Conservation (phyloP, 768 basidiomycete genomes). For the Zangia roseola region DNA sequence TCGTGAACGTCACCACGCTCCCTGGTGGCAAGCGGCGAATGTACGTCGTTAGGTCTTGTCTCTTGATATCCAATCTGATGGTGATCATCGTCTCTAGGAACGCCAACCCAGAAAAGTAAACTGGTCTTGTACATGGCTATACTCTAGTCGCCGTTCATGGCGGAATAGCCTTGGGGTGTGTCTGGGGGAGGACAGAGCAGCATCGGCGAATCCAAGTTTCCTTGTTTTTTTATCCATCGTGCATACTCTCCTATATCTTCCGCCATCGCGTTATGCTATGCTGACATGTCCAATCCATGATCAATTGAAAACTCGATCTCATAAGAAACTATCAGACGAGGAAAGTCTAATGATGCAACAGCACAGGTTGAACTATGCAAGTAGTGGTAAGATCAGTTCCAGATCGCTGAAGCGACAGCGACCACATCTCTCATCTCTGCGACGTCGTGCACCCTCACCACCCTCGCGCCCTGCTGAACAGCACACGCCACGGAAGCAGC, state of each 20-base stretch:
- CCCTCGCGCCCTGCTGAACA: conserved; percentile 66
- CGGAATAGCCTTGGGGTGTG: conserved; percentile 16
- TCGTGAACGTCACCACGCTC: conserved; percentile 90
- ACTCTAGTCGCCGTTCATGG: conserved; percentile 11
- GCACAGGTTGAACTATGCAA: no score
- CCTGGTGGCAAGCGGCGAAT: conserved; percentile 94
- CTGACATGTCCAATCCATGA: conserved; percentile 21
- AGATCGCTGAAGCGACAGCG: conserved; percentile 61
- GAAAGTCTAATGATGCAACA: no score
- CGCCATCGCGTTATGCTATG: conserved; percentile 15
- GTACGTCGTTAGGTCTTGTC: conserved; percentile 90
- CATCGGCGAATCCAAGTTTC: conserved; percentile 1
- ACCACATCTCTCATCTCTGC: conserved; percentile 73
- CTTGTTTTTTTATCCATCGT: conserved; percentile 10
- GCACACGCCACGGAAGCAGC: conserved; percentile 73
- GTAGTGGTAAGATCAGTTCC: no score
- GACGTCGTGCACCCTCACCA: conserved; percentile 84
- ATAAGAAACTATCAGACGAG: no score
- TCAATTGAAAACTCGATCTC: neutral
- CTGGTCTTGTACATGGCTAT: conserved; percentile 1
- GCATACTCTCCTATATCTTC: conserved; percentile 7
- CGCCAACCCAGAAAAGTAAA: conserved; percentile 31
- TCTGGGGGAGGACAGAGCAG: conserved; percentile 7
- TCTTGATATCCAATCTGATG: conserved; percentile 35
- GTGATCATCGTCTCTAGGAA: conserved; percentile 17